phyloP scores from a whole-genome alignment of 2,329 filamentous ascomycete genomes.

The Laburnicola sp. region DNA sequence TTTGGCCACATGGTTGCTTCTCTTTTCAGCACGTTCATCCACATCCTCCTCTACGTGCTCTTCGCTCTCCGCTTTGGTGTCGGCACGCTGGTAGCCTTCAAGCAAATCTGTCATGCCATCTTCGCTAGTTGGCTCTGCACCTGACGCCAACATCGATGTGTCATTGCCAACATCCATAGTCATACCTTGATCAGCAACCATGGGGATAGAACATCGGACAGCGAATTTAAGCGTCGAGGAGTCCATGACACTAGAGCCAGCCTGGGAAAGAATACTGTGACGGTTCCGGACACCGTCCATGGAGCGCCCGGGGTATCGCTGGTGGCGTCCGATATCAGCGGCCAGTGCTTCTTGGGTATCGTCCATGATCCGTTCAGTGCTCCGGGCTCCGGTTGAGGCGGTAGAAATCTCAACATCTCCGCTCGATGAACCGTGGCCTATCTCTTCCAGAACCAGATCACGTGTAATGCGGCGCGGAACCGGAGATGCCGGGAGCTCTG shows the following conservation, averaged over 20 bases:
- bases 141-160: conserved; percentile 7
- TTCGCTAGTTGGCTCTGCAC: conserved; percentile 26
- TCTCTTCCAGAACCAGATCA: conserved; percentile 32
- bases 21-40: conserved; percentile 16
- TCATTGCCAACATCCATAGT: conserved; percentile 10
- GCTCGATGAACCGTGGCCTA: conserved; percentile 35
- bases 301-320: not conserved
- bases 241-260: conserved; percentile 30
- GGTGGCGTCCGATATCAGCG: not conserved
- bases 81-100: conserved; percentile 35
- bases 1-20: conserved; percentile 30
- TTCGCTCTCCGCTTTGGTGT: conserved; percentile 24
- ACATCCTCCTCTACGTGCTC: not conserved
- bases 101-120: conserved; percentile 40
- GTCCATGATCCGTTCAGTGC: not conserved
- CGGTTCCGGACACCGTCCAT: conserved; percentile 14
- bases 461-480: conserved; percentile 39
- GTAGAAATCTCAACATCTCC: conserved; percentile 24
- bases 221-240: conserved; percentile 40
- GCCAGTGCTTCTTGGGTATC: not conserved
- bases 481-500: conserved; percentile 39
- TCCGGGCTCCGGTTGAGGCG: conserved; percentile 10
- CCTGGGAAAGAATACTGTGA: conserved; percentile 32
- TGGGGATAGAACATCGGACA: conserved; percentile 34
- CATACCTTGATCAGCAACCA: conserved; percentile 22